Conservation (phyloP, 2,329 filamentous ascomycete species). For the Neoscytalidium dimidiatum region DNA sequence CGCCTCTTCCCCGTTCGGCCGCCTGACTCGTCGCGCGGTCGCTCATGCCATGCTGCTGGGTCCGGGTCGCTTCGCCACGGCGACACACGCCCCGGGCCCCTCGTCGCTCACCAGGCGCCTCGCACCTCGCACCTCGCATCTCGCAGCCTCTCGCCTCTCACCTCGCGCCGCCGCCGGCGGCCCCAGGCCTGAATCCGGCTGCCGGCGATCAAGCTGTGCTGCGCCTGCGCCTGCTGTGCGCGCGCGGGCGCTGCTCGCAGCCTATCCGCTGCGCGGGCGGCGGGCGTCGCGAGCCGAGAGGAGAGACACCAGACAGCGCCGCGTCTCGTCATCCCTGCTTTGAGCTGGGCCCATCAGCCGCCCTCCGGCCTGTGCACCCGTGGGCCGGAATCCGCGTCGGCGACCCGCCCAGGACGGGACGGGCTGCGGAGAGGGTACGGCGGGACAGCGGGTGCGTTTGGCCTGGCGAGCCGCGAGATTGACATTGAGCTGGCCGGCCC, state of each 20-base stretch:
- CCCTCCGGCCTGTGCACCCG: neutral
- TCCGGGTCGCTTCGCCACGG: conserved; percentile 6
- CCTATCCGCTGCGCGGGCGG: neutral
- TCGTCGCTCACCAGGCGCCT: too few relatives aligned
- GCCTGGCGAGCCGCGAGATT: conserved; percentile 8
- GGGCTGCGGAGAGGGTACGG: conserved; percentile 9
- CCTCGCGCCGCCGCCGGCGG: neutral
- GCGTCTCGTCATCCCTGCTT: conserved; percentile 12
- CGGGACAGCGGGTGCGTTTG: conserved; percentile 11
- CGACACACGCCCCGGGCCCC: neutral
- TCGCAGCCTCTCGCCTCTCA: neutral
- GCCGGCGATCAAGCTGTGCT: neutral
- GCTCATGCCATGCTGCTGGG: conserved; percentile 3
- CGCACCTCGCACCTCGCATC: neutral
- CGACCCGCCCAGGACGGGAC: conserved; percentile 14
- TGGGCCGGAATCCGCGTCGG: neutral
- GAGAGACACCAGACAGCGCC: conserved; percentile 15
- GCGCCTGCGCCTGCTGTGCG: conserved; percentile 6
- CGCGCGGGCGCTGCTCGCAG: neutral
- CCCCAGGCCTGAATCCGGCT: neutral
- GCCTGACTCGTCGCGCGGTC: conserved; percentile 8
- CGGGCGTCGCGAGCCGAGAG: conserved; percentile 11
- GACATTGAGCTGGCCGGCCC: neutral
- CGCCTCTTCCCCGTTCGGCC: neutral
- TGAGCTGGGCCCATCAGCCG: conserved; percentile 3